Evolutionary conservation across 306 rosid genomes (phyloP).

Genomic region (Pyrus pyrifolia): DNA sequence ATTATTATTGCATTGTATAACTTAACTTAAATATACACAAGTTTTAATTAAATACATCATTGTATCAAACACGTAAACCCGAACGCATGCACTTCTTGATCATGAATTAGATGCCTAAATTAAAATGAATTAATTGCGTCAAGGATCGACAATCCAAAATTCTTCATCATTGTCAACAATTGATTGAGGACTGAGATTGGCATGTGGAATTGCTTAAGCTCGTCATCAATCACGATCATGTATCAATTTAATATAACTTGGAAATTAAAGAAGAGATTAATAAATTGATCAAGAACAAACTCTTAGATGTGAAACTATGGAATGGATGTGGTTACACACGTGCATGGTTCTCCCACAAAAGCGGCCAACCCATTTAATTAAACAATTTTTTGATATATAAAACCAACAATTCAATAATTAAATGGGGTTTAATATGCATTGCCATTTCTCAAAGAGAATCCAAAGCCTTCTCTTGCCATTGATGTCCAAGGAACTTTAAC

Average conservation of each 20-base stretch:
- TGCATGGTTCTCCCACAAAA: conserved; percentile 1
- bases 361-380: background rate
- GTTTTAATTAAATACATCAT: too few relatives aligned
- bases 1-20: too few relatives aligned
- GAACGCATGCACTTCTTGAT: background rate
- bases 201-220: conserved; percentile 8
- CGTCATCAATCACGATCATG: background rate
- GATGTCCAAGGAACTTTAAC: background rate
- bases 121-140: background rate
- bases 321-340: conserved; percentile 10
- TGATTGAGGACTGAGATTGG: background rate
- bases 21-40: background rate
- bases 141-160: background rate
- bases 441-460: conserved; percentile 11
- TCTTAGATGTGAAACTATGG: background rate
- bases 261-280: background rate
- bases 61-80: background rate
- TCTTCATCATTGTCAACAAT: background rate
- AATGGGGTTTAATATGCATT: background rate
- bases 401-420: background rate
- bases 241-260: background rate
- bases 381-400: background rate
- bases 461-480: conserved; percentile 3
- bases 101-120: background rate
- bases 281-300: background rate